Base-by-base conservation (phyloP, 2,329 filamentous ascomycete genomes). In the Ilyonectria sp. region DNA sequence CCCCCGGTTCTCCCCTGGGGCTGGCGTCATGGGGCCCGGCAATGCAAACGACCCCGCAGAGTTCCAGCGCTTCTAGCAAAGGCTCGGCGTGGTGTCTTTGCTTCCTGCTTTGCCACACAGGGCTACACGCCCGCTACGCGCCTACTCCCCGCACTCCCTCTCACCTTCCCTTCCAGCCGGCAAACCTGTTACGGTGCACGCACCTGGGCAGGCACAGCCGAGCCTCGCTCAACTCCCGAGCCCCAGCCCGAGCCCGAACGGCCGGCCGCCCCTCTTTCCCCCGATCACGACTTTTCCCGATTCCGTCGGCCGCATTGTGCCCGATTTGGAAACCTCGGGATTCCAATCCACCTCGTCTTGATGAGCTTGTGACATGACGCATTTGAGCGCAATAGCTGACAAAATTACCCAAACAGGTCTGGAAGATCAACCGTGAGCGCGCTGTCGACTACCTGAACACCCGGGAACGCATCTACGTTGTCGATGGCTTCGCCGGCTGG, bases 401-500 rank as follows among this genome's bases (percentile, higher is more conserved):
- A 75, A 68, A 74, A 73, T 75, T 77, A 67, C 62, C 65, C 40
- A 40, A 60, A 58, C 76, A 99, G 96, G 95, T 98, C 82, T 99
- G 96, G 96, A 94, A 94, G 80, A 99, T 99, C 87, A 99, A 99
- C 91, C 92, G 96, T 77, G 96, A 99, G 84, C 95, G 96, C 87
- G 96, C 96, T 69, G 91, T 99, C 82, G 96, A 99, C 86, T 99
- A 99, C 87, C 91, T 99, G 77, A 99, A 99, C 90, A 99, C 96
- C 73, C 91, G 96, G 79, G 97, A 97, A 83, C 94, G 96, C 80
- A 98, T 99, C 86, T 99, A 99, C 84, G 96, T 99, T 74, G 89
- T 99, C 74, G 96, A 99, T 82, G 96, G 96, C 73, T 99, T 92
- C 81, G 96, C 96, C 75, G 96, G 96, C 82, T 99, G 96, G 96